Evolutionary conservation across 345 rosid genomes (phyloP).

Genomic region (Aquilaria sinensis): DNA sequence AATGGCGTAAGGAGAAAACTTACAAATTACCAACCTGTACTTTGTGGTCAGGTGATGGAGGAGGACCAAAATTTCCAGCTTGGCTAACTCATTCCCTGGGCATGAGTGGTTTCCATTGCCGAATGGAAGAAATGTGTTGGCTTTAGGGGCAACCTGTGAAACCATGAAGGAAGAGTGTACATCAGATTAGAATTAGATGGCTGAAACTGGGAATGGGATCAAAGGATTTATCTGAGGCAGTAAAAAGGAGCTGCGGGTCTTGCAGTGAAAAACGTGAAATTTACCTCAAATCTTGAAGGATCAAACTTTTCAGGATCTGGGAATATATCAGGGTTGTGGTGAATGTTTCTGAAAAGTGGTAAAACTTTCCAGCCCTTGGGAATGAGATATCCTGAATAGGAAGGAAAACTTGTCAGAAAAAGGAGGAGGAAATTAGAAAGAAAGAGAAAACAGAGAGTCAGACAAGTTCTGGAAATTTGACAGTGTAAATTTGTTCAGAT

Average conservation of each 20-base stretch:
- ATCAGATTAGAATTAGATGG: not conserved
- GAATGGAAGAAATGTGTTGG: constrained; percentile 89
- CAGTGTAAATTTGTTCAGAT: constrained; percentile 2
- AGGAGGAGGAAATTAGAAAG: not conserved
- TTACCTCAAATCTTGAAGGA: constrained; percentile 88
- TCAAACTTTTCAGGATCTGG: constrained; percentile 65
- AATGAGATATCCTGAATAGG: constrained; percentile 59
- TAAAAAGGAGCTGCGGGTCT: not conserved
- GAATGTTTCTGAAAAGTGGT: constrained; percentile 85
- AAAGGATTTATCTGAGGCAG: not conserved
- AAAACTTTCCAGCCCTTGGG: constrained; percentile 97
- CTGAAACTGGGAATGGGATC: not conserved
- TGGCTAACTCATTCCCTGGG: constrained; percentile 88
- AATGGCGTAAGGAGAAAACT: not conserved
- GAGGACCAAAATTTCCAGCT: constrained; percentile 69
- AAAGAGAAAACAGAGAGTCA: not conserved
- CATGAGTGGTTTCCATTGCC: constrained; percentile 86
- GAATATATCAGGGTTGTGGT: constrained; percentile 70
- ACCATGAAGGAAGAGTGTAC: not conserved
- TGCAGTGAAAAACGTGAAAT: not conserved
- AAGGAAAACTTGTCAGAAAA: not conserved
- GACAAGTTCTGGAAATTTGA: not conserved
- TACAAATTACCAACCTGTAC: constrained; percentile 55
- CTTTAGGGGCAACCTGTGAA: constrained; percentile 63
- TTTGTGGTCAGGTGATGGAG: constrained; percentile 84